Evolutionary conservation across 805 yeast genomes (phyloP), one percentile per base, ranked within the genome.

Genomic region (Monosporozyma unispora): DNA sequence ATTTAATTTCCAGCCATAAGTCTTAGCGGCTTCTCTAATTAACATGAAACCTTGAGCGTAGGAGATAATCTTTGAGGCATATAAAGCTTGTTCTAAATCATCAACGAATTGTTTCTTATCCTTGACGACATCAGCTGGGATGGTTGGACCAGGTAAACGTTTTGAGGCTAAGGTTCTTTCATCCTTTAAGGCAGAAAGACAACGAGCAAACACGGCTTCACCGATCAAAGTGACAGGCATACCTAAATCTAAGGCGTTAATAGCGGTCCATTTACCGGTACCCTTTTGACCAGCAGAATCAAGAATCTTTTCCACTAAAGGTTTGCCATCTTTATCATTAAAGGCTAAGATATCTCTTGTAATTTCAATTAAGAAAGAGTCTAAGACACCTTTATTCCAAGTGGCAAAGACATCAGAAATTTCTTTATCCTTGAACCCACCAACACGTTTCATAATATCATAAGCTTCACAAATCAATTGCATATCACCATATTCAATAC

Each of bases 401-500:
- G 79, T 78, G 59, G 82, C 77, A 62, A 91, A 89, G 51, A 93
- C 96, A 58, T 87, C 90, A 62, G 95, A 88, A 66, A 90, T 89
- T 79, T 91, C 98, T 71, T 81, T 81, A 78, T 88, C 84, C 58
- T 84, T 68, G 77, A 93, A 80, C 57, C 89, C 87, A 70, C 95
- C 96, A 62, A 87, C 82, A 72, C 96, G 81, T 81, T 88, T 91
- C 84, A 91, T 76, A 70, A 91, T 76, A 71, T 90, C 97, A 75
- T 91, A 91, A 58, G 97, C 96, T 78, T 91, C 99, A 73, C 91
- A 83, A 70, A 91, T 91, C 79, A 91, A 80, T 78, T 91, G 99
- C 99, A 91, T 91, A 75, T 91, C 99, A 80, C 98, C 99, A 73
- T 91, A 91, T 77, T 91, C 99, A 63, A 91, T 91, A 86, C 99